Percentiles rank a stretch among this genome's conserved stretches.
phyloP scores from a whole-genome alignment of 2,329 filamentous ascomycete genomes.

The Talaromyces sp. region DNA sequence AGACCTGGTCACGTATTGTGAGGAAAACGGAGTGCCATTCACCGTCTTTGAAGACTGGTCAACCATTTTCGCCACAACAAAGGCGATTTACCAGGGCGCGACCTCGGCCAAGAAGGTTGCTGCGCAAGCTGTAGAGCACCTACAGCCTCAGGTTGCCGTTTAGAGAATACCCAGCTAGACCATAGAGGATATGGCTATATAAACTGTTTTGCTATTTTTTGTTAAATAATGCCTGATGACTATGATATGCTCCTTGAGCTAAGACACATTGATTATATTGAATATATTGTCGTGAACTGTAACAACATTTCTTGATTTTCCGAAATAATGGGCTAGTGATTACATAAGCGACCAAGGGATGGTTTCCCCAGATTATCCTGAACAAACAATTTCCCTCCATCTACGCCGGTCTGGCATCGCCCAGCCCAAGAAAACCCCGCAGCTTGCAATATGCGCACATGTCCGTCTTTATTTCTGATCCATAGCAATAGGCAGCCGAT shows the following conservation, averaged over 20 bases:
- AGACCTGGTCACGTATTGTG: conserved; percentile 87
- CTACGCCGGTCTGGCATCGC: neutral
- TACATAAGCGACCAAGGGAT: neutral
- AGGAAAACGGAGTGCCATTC: conserved; percentile 78
- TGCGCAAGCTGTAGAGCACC: conserved; percentile 33
- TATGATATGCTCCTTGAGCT: neutral
- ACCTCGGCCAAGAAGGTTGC: conserved; percentile 68
- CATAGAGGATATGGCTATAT: neutral
- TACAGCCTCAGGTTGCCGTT: neutral
- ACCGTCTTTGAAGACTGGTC: conserved; percentile 83
- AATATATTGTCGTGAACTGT: no score
- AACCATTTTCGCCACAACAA: conserved; percentile 69
- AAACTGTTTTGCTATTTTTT: neutral
- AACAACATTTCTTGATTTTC: no score
- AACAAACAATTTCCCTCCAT: neutral
- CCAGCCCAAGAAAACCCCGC: neutral
- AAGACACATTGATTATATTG: no score
- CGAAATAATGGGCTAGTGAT: neutral
- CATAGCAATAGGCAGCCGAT: conserved; percentile 9
- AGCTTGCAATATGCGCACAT: conserved; percentile 10
- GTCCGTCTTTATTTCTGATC: conserved; percentile 2
- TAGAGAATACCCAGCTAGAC: neutral
- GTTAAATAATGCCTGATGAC: neutral
- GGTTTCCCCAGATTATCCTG: neutral
- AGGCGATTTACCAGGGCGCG: conserved; percentile 71